A percentile compares a stretch with the other conserved stretches of the same genome.
Conservation (phyloP, 768 basidiomycete species). For the Stropharia rugosoannulata region DNA sequence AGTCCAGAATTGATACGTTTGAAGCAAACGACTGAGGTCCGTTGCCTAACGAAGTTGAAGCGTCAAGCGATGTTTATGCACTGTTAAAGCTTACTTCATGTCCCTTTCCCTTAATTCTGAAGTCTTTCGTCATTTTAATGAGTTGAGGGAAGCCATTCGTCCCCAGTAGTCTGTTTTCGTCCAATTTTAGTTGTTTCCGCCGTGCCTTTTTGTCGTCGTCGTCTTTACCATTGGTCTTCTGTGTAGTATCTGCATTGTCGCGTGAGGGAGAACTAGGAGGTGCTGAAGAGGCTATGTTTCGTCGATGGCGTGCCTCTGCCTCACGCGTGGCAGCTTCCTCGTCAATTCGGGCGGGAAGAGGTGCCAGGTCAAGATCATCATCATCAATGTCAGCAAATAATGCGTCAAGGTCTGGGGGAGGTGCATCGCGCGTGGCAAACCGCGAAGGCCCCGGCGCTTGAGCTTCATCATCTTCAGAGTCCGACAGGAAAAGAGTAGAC, state of each 20-base stretch:
- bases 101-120: conserved; percentile 86
- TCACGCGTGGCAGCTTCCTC: conserved; percentile 52
- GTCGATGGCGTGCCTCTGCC: conserved; percentile 47
- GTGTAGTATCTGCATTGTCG: conserved; percentile 25
- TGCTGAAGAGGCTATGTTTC: conserved; percentile 28
- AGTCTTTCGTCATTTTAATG: conserved; percentile 71
- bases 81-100: conserved; percentile 64
- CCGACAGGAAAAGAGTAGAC: conserved; percentile 56
- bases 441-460: conserved; percentile 24
- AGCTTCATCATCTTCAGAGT: conserved; percentile 48
- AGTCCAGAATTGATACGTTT: conserved; percentile 92
- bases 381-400: conserved; percentile 38
- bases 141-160: conserved; percentile 77
- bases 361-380: conserved; percentile 40
- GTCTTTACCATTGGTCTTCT: conserved; percentile 21
- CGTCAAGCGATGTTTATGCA: not conserved
- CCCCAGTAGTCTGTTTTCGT: conserved; percentile 74
- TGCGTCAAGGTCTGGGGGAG: conserved; percentile 44
- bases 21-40: conserved; percentile 79
- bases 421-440: conserved; percentile 25
- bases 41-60: conserved; percentile 46
- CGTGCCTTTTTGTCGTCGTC: conserved; percentile 42
- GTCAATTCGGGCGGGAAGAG: conserved; percentile 52
- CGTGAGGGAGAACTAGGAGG: conserved; percentile 51
- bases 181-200: conserved; percentile 58